Conservation (phyloP, 371 early-diverging fungal genomes). For the Parasitella parasitica region DNA sequence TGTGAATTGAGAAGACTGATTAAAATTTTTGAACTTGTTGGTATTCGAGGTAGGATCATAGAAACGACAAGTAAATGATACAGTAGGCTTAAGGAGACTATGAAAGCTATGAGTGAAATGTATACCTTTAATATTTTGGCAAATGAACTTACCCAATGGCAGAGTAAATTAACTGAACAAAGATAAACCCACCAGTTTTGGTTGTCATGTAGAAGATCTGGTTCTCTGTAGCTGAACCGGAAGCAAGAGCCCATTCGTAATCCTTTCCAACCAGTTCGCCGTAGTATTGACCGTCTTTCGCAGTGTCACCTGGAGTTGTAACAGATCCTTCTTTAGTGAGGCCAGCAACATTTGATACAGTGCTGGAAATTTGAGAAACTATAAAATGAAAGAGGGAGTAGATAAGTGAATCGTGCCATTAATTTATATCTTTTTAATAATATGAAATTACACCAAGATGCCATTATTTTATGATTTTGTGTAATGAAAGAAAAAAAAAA, state of each 20-base stretch:
- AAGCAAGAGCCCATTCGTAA: slow-evolving; percentile 71
- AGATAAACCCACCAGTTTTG: slow-evolving; percentile 72
- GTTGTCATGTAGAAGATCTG: slow-evolving; percentile 85
- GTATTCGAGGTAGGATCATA: slow-evolving; percentile 65
- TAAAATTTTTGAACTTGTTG: slow-evolving; percentile 72
- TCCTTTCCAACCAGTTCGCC: slow-evolving; percentile 61
- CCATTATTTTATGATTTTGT: neutral
- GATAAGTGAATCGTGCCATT: neutral
- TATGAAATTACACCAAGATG: neutral
- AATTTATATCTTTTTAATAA: neutral
- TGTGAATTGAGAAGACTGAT: slow-evolving; percentile 58
- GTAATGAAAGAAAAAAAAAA: neutral
- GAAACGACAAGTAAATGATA: slow-evolving; percentile 79
- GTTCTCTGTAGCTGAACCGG: slow-evolving; percentile 83
- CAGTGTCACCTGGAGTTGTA: slow-evolving; percentile 57
- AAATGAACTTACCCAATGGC: slow-evolving; percentile 64
- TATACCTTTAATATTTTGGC: too few relatives aligned
- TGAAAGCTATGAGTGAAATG: too few relatives aligned
- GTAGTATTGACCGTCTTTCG: slow-evolving; percentile 56
- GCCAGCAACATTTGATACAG: slow-evolving; percentile 48
- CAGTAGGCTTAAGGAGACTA: slow-evolving; percentile 59
- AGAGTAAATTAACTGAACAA: slow-evolving; percentile 86
- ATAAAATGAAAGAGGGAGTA: neutral
- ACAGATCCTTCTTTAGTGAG: slow-evolving; percentile 34
- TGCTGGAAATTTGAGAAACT: slow-evolving; percentile 53